Evolutionary conservation across 306 rosid species (phyloP), one percentile per base, ranked within the genome.

Genomic region (Quercus suber): DNA sequence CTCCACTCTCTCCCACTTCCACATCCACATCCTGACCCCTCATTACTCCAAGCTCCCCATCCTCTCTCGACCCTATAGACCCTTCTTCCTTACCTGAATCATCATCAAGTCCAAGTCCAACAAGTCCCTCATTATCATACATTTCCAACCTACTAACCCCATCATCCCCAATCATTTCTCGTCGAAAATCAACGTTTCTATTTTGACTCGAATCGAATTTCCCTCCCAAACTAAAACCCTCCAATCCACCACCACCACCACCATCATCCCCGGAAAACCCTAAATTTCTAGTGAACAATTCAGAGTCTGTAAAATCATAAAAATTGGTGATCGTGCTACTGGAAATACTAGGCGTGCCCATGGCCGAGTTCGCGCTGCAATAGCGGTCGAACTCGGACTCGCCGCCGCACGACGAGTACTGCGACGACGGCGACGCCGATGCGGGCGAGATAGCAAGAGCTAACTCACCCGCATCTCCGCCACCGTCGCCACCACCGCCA

Each of bases 371-470:
- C 43, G 98, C 93, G 84, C 99, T 95, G 70, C 94, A 86, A 63
- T 95, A 95, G 14, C 97, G 91, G 49, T 95, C 98, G 75, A 90
- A 90, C 86, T 93, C 99, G 61, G 98, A 91, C 25, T 90, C 98
- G 20, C 86, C 96, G 75, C 86, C 96, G 75, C 86, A 89, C n/a
- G 98, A 92, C 13, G 96, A 92, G 82, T 87, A 88, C 60, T 89
- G 82, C 14, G 97, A 88, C 27, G 18, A 45, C 5, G 17, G 15
- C 14, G 89, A 45, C 17, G 17, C 53, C 14, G 89, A 82, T 2
- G 63, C 35, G 2, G 83, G 73, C 19, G 84, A 59, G 23, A 13
- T 13, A 49, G 53, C 53, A 49, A 41, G 11, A 41, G 45, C 45
- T 41, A 41, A 41, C 45, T 41, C 12, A 41, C 45, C 45, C 45